Evolutionary conservation across 805 yeast genomes (phyloP).

Genomic region (Pichia deserticola): DNA sequence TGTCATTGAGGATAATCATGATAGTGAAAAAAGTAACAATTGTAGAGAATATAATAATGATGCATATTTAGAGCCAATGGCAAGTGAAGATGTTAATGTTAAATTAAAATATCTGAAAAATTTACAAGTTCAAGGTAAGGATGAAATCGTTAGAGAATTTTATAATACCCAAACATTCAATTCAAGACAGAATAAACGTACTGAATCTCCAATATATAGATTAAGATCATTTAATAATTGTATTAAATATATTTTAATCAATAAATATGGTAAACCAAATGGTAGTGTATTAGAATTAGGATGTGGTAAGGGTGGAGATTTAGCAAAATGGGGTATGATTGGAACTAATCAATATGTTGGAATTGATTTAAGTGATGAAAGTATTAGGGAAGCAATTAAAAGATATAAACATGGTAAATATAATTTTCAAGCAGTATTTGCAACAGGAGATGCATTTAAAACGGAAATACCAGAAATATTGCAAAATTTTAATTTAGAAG

Average conservation of each 20-base stretch:
- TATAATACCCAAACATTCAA: conserved; percentile 79
- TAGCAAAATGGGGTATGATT: conserved; percentile 79
- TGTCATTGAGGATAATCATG: not conserved
- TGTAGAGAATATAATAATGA: not conserved
- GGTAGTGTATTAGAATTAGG: conserved; percentile 76
- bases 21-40: conserved; percentile 3
- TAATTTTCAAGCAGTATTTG: conserved; percentile 55
- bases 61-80: conserved; percentile 9
- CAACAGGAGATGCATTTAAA: conserved; percentile 89
- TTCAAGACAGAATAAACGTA: conserved; percentile 54
- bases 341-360: conserved; percentile 75
- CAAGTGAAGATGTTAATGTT: conserved; percentile 14
- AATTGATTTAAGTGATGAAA: conserved; percentile 83
- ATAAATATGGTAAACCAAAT: conserved; percentile 51
- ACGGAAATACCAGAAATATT: conserved; percentile 60
- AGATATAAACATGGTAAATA: conserved; percentile 51
- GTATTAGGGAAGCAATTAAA: conserved; percentile 75
- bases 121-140: conserved; percentile 34
- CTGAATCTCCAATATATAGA: conserved; percentile 76
- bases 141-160: conserved; percentile 69
- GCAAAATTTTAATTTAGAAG: conserved; percentile 54
- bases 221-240: conserved; percentile 87
- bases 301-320: conserved; percentile 98
- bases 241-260: conserved; percentile 77
- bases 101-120: conserved; percentile 24